Evolutionary conservation across 345 rosid species (phyloP).

Genomic region (Eucalyptus erythrocorys): DNA sequence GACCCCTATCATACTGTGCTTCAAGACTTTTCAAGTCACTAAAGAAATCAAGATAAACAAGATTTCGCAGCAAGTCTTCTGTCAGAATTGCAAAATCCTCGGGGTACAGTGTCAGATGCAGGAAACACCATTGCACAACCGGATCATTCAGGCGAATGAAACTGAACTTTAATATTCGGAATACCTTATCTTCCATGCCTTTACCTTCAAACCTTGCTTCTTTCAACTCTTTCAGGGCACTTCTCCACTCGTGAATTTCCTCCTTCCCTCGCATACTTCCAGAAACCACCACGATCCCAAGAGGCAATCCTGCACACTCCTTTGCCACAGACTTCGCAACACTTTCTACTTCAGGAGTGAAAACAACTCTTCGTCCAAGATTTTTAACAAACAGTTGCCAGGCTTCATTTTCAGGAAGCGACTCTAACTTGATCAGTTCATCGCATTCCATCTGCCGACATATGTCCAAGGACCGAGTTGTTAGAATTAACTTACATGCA

Average conservation of each 20-base stretch:
- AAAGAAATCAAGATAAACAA: not conserved
- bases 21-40: not conserved
- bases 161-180: fast-evolving
- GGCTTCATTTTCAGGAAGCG: not conserved
- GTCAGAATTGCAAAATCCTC: fast-evolving
- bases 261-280: not conserved
- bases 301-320: not conserved
- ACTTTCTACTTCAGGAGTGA: not conserved
- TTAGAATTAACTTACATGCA: conserved; percentile 5
- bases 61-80: fast-evolving
- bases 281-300: not conserved
- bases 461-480: not conserved
- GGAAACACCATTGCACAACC: not conserved
- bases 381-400: not conserved
- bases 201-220: not conserved
- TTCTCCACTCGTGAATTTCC: not conserved
- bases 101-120: not conserved
- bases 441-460: not conserved
- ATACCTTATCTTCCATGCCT: not conserved
- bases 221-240: not conserved
- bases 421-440: not conserved
- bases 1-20: not conserved
- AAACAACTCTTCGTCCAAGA: not conserved
- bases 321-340: not conserved
- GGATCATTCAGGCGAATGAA: fast-evolving